These are phyloP conservation scores for Verticillium nubilum DNA, from an alignment of 2,329 filamentous ascomycete species.

Conservation along the genomic window DNA sequence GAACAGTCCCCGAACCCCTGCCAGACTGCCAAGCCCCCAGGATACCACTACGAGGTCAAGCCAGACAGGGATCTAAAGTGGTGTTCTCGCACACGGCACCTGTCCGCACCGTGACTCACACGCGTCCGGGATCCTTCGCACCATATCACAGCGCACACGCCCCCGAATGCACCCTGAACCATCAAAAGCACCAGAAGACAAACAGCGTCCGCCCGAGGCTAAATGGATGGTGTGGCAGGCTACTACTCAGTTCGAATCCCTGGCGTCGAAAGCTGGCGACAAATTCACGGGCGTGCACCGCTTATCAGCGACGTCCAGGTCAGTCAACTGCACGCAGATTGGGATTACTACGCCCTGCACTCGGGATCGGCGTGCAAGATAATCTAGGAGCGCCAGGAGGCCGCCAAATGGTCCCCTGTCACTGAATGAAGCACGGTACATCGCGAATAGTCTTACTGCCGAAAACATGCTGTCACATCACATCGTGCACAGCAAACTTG, in stretches of 20 bases:
- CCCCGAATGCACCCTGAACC: neutral
- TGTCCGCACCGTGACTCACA: neutral
- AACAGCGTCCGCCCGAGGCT: neutral
- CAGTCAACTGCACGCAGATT: neutral
- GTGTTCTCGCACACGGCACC: neutral
- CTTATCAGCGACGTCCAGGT: neutral
- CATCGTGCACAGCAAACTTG: neutral
- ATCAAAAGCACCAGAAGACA: neutral
- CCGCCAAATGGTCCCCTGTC: neutral
- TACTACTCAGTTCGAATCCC: neutral
- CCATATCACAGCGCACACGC: neutral
- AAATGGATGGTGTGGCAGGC: neutral
- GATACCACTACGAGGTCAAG: neutral
- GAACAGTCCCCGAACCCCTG: neutral
- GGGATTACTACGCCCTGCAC: neutral
- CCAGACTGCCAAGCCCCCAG: neutral
- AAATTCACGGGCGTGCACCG: neutral
- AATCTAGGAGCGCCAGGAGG: neutral
- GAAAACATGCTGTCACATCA: neutral
- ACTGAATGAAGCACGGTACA: neutral
- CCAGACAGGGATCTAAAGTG: slow-evolving; percentile 1
- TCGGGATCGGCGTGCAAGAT: neutral
- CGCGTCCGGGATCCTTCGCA: neutral
- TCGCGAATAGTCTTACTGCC: slow-evolving; percentile 1
- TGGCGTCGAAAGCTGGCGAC: neutral